Conservation (phyloP, 2,329 filamentous ascomycete species). For the Neophaeococcomyces aloes region DNA sequence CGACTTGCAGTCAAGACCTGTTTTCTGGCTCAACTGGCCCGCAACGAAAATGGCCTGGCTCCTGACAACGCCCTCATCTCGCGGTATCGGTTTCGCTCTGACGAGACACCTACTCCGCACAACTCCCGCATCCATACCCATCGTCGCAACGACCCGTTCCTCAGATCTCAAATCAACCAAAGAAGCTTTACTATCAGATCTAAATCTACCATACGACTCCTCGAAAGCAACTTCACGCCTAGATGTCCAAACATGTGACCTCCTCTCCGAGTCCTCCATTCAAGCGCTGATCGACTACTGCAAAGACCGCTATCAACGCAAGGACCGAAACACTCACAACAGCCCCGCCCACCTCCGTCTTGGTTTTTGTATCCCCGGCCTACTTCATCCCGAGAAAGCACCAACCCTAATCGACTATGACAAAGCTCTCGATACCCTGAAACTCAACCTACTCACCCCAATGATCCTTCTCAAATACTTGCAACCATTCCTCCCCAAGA, state of each 20-base stretch:
- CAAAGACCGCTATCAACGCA: constrained; percentile 37
- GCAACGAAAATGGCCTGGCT: constrained; percentile 22
- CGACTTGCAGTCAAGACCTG: too few relatives aligned
- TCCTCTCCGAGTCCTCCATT: constrained; percentile 46
- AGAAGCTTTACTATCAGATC: constrained; percentile 38
- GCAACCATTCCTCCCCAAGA: constrained; percentile 54
- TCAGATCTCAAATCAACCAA: constrained; percentile 29
- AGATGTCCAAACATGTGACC: constrained; percentile 29
- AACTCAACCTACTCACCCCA: constrained; percentile 62
- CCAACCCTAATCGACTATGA: constrained; percentile 53
- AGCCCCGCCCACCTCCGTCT: constrained; percentile 50
- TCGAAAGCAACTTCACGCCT: constrained; percentile 25
- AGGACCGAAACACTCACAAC: constrained; percentile 7
- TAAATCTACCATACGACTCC: constrained; percentile 10
- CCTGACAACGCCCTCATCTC: constrained; percentile 46
- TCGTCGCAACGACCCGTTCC: constrained; percentile 50
- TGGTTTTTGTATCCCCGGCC: constrained; percentile 58
- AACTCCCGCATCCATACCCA: constrained; percentile 41
- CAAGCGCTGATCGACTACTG: constrained; percentile 45
- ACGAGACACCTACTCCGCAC: constrained; percentile 48
- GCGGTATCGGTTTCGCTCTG: constrained; percentile 54
- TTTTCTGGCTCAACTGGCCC: too few relatives aligned
- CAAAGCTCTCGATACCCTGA: constrained; percentile 56
- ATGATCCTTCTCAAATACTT: constrained; percentile 71
- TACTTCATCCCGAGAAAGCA: constrained; percentile 63